Evolutionary conservation across 2,329 filamentous ascomycete genomes (phyloP).

Genomic region (Colletotrichum tanaceti): DNA sequence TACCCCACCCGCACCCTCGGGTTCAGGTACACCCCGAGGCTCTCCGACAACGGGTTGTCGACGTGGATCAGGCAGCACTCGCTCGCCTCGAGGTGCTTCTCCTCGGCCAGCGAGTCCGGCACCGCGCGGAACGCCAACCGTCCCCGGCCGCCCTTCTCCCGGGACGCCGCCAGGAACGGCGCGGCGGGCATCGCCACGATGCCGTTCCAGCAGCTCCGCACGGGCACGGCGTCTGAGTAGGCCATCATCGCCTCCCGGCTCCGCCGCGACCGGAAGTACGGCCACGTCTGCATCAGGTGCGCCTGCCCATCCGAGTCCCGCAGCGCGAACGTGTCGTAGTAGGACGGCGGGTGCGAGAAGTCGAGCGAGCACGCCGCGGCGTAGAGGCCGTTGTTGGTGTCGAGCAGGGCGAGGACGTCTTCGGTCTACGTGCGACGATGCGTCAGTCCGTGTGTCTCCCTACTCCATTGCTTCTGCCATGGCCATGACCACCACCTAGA

Average conservation of each 20-base stretch:
- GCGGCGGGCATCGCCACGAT: conserved; percentile 64
- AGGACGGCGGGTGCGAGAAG: conserved; percentile 63
- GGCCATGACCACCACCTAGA: not conserved
- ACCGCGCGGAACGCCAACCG: conserved; percentile 72
- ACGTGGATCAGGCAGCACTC: conserved; percentile 84
- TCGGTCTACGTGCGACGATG: conserved; percentile 54
- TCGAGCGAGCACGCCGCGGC: conserved; percentile 72
- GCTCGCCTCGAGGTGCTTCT: conserved; percentile 75
- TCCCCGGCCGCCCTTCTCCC: conserved; percentile 43
- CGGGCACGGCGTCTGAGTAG: conserved; percentile 59
- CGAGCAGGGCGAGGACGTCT: conserved; percentile 66
- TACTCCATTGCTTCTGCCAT: not conserved
- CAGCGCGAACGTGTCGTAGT: conserved; percentile 73
- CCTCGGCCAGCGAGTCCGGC: conserved; percentile 67
- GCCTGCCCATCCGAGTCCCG: conserved; percentile 64
- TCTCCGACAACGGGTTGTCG: conserved; percentile 70
- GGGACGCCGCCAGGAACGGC: conserved; percentile 62
- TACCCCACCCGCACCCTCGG: conserved; percentile 77
- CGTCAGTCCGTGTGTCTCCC: not conserved
- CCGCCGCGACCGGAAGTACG: conserved; percentile 63
- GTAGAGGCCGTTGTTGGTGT: conserved; percentile 68
- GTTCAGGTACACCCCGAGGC: conserved; percentile 73
- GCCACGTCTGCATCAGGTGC: conserved; percentile 66
- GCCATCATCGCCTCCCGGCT: conserved; percentile 66
- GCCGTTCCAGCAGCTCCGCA: conserved; percentile 60